Conservation (phyloP, 163 green algal genomes). For the Volvox carteri region DNA sequence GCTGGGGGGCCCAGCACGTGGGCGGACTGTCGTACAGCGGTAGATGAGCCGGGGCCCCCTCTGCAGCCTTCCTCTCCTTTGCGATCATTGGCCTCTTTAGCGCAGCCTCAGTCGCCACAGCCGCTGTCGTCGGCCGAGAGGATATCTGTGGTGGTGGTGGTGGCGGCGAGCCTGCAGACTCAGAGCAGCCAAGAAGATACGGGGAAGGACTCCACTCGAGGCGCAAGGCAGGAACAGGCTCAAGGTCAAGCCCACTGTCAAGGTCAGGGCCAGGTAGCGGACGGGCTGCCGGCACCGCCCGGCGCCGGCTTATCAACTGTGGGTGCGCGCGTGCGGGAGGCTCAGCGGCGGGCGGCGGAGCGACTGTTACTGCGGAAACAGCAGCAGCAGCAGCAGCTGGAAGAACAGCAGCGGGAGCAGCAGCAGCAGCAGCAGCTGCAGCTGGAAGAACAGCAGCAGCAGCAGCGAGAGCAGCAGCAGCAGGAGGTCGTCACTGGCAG, state of each 20-base stretch:
- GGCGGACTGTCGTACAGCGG: neutral
- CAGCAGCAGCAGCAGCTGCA: neutral
- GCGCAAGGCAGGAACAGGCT: neutral
- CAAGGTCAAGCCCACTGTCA: neutral
- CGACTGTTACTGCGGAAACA: neutral
- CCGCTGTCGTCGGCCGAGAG: no score
- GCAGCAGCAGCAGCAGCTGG: neutral
- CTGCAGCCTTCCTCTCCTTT: slow-evolving; percentile 3
- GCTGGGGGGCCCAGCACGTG: neutral
- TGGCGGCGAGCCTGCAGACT: neutral
- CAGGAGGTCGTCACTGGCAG: no score
- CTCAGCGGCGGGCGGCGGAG: slow-evolving; percentile 10
- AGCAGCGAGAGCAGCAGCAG: no score
- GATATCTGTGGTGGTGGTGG: neutral
- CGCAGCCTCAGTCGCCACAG: neutral
- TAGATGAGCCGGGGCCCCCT: neutral
- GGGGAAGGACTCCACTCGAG: neutral
- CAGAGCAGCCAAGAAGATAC: no score
- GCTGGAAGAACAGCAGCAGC: neutral
- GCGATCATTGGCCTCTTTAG: neutral
- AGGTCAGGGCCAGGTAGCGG: neutral
- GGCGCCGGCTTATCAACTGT: neutral
- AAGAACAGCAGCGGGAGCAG: neutral
- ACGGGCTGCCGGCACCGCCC: no score
- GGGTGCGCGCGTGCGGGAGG: slow-evolving; percentile 12